These are phyloP conservation scores for Phialocephala sp. DNA, from an alignment of 2,329 filamentous ascomycete genomes.

Conservation along the genomic window DNA sequence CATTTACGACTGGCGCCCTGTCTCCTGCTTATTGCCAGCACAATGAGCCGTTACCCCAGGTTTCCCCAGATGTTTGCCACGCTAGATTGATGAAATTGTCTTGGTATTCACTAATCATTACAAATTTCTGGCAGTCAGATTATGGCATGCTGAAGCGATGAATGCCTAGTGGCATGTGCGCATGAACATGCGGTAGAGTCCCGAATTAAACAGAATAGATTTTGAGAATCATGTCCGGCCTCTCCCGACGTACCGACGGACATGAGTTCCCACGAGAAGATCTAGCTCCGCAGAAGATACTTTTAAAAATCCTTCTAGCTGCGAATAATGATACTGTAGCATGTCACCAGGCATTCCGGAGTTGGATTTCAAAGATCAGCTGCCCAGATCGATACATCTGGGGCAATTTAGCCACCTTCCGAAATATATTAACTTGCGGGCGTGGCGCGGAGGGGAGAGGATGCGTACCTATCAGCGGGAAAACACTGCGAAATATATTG, in stretches of 20 bases:
- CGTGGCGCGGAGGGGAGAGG: neutral
- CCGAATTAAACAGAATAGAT: neutral
- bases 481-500: neutral
- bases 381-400: neutral
- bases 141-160: neutral
- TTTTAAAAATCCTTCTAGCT: neutral
- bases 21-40: neutral
- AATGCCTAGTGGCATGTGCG: neutral
- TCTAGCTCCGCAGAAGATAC: neutral
- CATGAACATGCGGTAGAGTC: neutral
- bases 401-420: slow-evolving; percentile 9
- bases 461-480: slow-evolving; percentile 6
- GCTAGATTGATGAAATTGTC: slow-evolving; percentile 1
- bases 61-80: slow-evolving; percentile 9
- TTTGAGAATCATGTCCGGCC: neutral
- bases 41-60: slow-evolving; percentile 3
- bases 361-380: neutral
- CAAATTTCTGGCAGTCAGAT: neutral
- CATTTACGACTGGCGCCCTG: neutral
- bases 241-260: neutral
- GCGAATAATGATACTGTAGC: neutral
- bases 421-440: neutral
- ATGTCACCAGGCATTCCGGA: neutral
- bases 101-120: neutral
- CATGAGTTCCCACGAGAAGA: neutral